Evolutionary conservation across 2,329 filamentous ascomycete species (phyloP).

Genomic region (Cryphonectria japonica): DNA sequence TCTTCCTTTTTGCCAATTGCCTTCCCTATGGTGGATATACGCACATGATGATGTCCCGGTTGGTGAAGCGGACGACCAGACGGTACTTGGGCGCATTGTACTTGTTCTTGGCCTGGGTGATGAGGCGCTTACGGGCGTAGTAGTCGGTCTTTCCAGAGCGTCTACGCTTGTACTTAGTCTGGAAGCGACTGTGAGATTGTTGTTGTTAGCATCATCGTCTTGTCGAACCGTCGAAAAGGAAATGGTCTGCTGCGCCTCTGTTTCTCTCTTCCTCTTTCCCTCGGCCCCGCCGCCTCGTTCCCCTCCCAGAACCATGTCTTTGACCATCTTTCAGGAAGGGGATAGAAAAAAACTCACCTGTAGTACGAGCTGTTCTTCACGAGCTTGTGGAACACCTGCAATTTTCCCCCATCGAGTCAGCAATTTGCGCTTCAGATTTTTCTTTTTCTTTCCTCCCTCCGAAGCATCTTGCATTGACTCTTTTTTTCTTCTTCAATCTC

Average conservation of each 20-base stretch:
- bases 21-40: conserved; percentile 11
- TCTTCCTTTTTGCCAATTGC: not conserved
- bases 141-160: conserved; percentile 98
- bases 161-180: conserved; percentile 99
- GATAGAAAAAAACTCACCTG: conserved; percentile 68
- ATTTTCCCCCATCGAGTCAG: conserved; percentile 79
- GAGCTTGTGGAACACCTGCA: conserved; percentile 87
- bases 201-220: conserved; percentile 16
- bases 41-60: conserved; percentile 69
- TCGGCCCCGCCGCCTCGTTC: not conserved
- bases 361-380: conserved; percentile 99
- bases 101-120: conserved; percentile 99
- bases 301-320: conserved; percentile 5
- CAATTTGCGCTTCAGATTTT: conserved; percentile 97
- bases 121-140: conserved; percentile 99
- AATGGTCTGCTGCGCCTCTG: not conserved
- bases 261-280: not conserved
- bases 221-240: not conserved
- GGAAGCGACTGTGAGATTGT: conserved; percentile 74
- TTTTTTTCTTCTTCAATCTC: conserved; percentile 31
- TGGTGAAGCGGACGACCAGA: conserved; percentile 98
- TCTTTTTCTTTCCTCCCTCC: conserved; percentile 60
- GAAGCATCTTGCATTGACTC: conserved; percentile 99
- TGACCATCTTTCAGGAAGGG: not conserved
- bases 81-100: conserved; percentile 99